These are phyloP conservation scores for Xanthoparmelia taractica DNA, from an alignment of 495 filamentous ascomycete species.

Conservation along the genomic window DNA sequence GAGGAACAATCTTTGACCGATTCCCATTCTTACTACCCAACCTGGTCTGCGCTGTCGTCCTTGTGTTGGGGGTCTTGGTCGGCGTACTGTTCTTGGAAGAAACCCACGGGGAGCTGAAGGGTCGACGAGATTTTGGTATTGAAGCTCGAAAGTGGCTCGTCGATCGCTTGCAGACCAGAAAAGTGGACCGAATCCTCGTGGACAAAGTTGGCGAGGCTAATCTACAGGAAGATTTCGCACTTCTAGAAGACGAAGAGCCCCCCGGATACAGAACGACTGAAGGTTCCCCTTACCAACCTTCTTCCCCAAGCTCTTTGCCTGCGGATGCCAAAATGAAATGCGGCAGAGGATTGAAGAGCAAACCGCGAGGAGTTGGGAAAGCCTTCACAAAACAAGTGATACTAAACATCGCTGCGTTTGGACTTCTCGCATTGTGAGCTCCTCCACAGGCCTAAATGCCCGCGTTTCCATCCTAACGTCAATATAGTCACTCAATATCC, in stretches of 20 bases:
- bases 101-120: slow-evolving; percentile 79
- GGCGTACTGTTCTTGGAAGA: slow-evolving; percentile 91
- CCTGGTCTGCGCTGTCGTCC: slow-evolving; percentile 73
- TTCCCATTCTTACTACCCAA: slow-evolving; percentile 94
- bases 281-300: slow-evolving; percentile 51
- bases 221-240: slow-evolving; percentile 39
- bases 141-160: slow-evolving; percentile 71
- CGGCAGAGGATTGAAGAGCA: slow-evolving; percentile 13
- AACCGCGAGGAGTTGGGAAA: slow-evolving; percentile 33
- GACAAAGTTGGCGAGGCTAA: slow-evolving; percentile 31
- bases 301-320: slow-evolving; percentile 35
- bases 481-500: slow-evolving; percentile 74
- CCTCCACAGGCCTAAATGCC: slow-evolving; percentile 10
- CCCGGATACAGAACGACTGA: slow-evolving; percentile 60
- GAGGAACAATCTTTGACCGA: slow-evolving; percentile 67
- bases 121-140: slow-evolving; percentile 64
- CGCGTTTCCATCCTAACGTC: slow-evolving; percentile 12
- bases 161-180: slow-evolving; percentile 36
- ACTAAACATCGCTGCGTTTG: slow-evolving; percentile 77
- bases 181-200: slow-evolving; percentile 16
- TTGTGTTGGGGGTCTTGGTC: slow-evolving; percentile 68
- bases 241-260: slow-evolving; percentile 50
- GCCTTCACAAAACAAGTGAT: slow-evolving; percentile 77
- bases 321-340: slow-evolving; percentile 6
- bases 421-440: slow-evolving; percentile 91